Evolutionary conservation across 306 rosid species (phyloP), one percentile per base, ranked within the genome.

Genomic region (Styphnolobium japonicum): DNA sequence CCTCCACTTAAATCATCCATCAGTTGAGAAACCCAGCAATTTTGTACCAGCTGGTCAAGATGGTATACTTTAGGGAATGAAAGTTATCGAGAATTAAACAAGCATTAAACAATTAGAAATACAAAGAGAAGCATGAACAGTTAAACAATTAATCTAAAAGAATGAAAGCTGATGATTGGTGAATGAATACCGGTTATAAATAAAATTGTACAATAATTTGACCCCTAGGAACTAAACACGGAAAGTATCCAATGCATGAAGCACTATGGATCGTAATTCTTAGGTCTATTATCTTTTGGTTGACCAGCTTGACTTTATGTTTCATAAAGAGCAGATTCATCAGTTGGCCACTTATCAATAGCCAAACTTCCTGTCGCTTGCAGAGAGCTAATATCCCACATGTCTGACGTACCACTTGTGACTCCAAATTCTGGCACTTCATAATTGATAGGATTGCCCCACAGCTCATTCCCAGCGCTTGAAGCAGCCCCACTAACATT

Each of bases 361-460:
- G 85, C 88, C 10, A 81, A 82, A 72, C 86, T 87, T 85, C 85
- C 90, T 14, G 82, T 63, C 18, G 22, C 83, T 58, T 76, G 90
- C 75, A 67, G 29, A 10, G 77, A 82, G 68, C 80, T 85, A 42
- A 86, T 81, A 80, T 90, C 94, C 99, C 98, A 93, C 7, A 90
- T 21, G 53, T 89, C 91, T 52, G 88, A 42, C 61, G 80, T 27
- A 2, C 77, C 87, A 8, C 81, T 53, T 27, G 85, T 56, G 65
- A 64, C 79, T 88, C 83, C 95, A 69, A 83, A 82, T 53, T 91
- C 92, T 18, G 84, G 85, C 58, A 62, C 72, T 66, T 82, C 91
- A 72, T 64, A 90, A 81, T 67, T 79, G 58, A 81, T 45, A 6
- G 87, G 80, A 84, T 74, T 81, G 6, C 78, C 89, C 98, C 97